Base-by-base conservation (phyloP, 1,284 basidiomycete genomes). In the Ganoderma sp. region DNA sequence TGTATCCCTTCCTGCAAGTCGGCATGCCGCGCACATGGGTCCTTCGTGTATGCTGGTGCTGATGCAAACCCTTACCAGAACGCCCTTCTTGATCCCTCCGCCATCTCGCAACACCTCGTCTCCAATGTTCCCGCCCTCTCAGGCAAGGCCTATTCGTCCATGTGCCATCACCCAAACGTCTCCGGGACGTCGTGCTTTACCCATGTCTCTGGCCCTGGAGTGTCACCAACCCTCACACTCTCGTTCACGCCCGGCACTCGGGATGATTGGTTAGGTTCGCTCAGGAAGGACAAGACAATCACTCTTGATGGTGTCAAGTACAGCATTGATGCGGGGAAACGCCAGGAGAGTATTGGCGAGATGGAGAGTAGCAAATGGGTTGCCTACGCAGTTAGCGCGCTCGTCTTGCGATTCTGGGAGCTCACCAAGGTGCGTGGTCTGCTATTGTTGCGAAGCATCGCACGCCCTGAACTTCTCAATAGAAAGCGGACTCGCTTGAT, bases 401-500 rank as follows among this genome's bases (percentile, higher is more conserved):
- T 96, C 56, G 87, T 95, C 63, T 77, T 92, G 66, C 88, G 96
- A 19, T 97, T 97, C 84, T 96, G 91, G 87, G 89, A 92, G 64
- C 85, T 98, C 41, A 89, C 93, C 63, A 94, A 91, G 88, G 92
- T 92, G 63, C 71, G 85, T 80, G 25, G 2, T 5, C 14, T 42
- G n/a, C 5, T 5, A 64, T 9, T 19, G 14, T 2, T 42, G 39
- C 43, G 59, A n/a, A 34, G 58, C 48, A 61, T 64, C 60, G 57
- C 8, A 48, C 63, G 43, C 65, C 48, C 52, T 68, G 45, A 61
- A 6, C 63, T 59, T 32, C 15, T 45, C 48, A 12, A 52, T 66
- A 93, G 88, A 95, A 95, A 82, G 96, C 98, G 34, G 95, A 98
- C 81, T 96, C 95, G 3, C 89, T 97, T 28, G 97, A 99, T 80